Evolutionary conservation across 1,139 yeast genomes (phyloP).

Genomic region (Suhomyces bolitotheri): DNA sequence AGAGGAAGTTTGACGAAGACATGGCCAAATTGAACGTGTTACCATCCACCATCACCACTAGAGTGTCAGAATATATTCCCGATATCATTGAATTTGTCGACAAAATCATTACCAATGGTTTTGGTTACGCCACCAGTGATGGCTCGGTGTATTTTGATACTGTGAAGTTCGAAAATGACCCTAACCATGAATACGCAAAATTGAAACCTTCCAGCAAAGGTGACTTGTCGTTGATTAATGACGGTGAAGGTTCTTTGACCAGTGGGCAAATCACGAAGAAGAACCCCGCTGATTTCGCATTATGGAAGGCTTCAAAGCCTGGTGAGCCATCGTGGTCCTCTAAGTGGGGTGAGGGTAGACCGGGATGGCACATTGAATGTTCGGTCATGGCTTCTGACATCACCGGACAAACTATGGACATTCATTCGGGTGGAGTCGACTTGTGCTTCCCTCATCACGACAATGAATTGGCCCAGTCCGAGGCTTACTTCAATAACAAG

Average conservation of each 20-base stretch:
- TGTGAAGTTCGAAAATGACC: slow-evolving; percentile 67
- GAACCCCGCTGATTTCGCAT: slow-evolving; percentile 84
- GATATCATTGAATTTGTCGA: slow-evolving; percentile 82
- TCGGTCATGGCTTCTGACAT: slow-evolving; percentile 97
- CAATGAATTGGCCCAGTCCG: slow-evolving; percentile 95
- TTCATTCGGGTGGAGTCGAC: slow-evolving; percentile 97
- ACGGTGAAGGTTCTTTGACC: slow-evolving; percentile 91
- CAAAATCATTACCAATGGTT: slow-evolving; percentile 73
- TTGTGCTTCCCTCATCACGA: slow-evolving; percentile 99
- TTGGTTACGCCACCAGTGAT: slow-evolving; percentile 76
- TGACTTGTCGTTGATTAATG: slow-evolving; percentile 78
- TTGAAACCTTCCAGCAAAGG: slow-evolving; percentile 98
- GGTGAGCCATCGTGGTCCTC: slow-evolving; percentile 98
- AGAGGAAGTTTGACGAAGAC: slow-evolving; percentile 75
- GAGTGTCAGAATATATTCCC: slow-evolving; percentile 97
- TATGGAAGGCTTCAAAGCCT: slow-evolving; percentile 95
- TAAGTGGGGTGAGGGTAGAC: slow-evolving; percentile 97
- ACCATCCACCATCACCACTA: slow-evolving; percentile 81
- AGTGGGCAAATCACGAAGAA: slow-evolving; percentile 56
- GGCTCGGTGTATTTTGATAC: slow-evolving; percentile 98
- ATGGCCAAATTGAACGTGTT: slow-evolving; percentile 84
- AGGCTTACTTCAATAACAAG: slow-evolving; percentile 81
- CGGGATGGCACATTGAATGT: slow-evolving; percentile 99
- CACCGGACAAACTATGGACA: slow-evolving; percentile 81
- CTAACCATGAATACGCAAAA: slow-evolving; percentile 85